Evolutionary conservation across 2,329 filamentous ascomycete genomes (phyloP).

Genomic region (Ophiocordyceps camponoti-floridani): DNA sequence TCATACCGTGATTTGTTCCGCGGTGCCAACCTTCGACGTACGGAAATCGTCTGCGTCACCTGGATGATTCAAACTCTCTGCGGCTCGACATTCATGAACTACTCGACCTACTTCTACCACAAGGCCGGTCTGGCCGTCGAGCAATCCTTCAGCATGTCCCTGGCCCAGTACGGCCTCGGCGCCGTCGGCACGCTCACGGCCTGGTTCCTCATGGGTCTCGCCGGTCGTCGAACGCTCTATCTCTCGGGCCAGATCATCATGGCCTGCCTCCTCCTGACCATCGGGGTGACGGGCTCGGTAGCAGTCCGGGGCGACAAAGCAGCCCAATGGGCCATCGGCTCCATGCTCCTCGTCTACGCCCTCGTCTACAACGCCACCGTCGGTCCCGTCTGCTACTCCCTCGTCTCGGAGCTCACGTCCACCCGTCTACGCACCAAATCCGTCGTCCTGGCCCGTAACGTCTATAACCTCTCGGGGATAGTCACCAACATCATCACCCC

Average conservation of each 20-base stretch:
- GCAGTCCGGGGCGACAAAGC: too few species aligned
- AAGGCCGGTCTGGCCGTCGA: too few species aligned
- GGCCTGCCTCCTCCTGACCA: conserved; percentile 2
- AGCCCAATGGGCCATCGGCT: too few species aligned
- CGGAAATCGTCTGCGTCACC: conserved; percentile 25
- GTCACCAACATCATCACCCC: too few species aligned
- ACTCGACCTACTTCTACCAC: conserved; percentile 35
- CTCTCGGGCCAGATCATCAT: conserved; percentile 30
- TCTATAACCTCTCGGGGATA: too few species aligned
- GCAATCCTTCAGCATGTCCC: conserved; percentile 18
- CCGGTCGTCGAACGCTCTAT: conserved; percentile 16
- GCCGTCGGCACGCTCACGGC: conserved; percentile 25
- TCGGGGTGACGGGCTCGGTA: too few species aligned
- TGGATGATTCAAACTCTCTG: conserved; percentile 23
- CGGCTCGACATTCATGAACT: conserved; percentile 31
- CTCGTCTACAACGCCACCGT: too few species aligned
- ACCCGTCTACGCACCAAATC: too few species aligned
- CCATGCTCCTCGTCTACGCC: too few species aligned
- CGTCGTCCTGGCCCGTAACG: too few species aligned
- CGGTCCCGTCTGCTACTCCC: too few species aligned
- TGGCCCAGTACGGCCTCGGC: conserved; percentile 24
- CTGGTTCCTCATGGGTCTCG: conserved; percentile 20
- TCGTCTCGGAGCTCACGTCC: too few species aligned
- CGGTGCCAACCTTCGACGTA: conserved; percentile 24
- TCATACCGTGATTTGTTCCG: conserved; percentile 23